These are phyloP conservation scores for Scedosporium apiospermum DNA, from an alignment of 2,329 filamentous ascomycete genomes.

Conservation along the genomic window DNA sequence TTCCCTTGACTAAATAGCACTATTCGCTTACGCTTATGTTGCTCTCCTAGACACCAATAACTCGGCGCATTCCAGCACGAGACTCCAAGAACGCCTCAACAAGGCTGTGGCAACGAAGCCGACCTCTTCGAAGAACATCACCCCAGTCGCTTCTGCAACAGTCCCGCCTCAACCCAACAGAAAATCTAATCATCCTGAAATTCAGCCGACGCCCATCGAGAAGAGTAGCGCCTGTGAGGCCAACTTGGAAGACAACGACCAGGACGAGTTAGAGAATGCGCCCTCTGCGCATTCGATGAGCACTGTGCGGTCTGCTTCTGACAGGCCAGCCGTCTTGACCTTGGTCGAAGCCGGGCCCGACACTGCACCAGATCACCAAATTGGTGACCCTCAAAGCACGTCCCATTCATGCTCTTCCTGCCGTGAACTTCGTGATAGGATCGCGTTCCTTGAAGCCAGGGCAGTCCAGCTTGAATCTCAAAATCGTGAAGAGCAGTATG, in stretches of 20 bases:
- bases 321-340: too few relatives aligned
- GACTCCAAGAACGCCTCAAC: slow-evolving; percentile 81
- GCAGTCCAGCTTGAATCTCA: neutral
- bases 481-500: slow-evolving; percentile 60
- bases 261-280: too few relatives aligned
- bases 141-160: too few relatives aligned
- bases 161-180: too few relatives aligned
- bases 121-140: neutral
- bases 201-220: too few relatives aligned
- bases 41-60: slow-evolving; percentile 52
- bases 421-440: neutral
- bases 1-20: neutral
- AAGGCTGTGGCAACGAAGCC: slow-evolving; percentile 70
- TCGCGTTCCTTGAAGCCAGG: slow-evolving; percentile 7
- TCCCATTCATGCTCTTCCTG: slow-evolving; percentile 8
- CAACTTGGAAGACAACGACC: too few relatives aligned
- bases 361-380: neutral
- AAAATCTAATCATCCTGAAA: too few relatives aligned
- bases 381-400: neutral
- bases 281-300: too few relatives aligned
- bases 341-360: too few relatives aligned
- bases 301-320: too few relatives aligned
- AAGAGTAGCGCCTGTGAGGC: too few relatives aligned
- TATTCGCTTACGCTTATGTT: neutral
- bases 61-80: slow-evolving; percentile 59